A percentile compares a stretch with the other conserved stretches of the same genome.
These are phyloP conservation scores for Penicillium glabrum DNA, from an alignment of 2,329 filamentous ascomycete genomes.

Conservation along the genomic window DNA sequence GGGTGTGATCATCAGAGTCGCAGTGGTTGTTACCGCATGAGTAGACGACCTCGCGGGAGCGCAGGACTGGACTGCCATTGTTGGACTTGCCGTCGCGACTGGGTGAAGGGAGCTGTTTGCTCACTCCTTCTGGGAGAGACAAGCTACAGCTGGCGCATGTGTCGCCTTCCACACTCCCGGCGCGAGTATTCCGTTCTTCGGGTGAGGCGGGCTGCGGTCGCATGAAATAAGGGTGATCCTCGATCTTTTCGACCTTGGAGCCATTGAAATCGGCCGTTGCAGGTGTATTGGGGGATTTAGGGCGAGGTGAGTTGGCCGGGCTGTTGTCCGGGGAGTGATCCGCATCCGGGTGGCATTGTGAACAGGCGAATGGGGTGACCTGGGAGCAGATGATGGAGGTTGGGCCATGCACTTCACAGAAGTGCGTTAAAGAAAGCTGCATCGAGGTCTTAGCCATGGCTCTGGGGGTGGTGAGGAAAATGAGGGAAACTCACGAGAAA, in stretches of 20 bases:
- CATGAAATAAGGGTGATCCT: slow-evolving; percentile 55
- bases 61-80: slow-evolving; percentile 55
- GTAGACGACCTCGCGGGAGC: slow-evolving; percentile 54
- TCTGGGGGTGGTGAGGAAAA: neutral
- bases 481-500: slow-evolving; percentile 44
- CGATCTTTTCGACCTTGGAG: slow-evolving; percentile 45
- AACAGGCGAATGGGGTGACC: slow-evolving; percentile 55
- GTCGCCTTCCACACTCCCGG: slow-evolving; percentile 48
- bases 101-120: slow-evolving; percentile 53
- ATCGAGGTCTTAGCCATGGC: slow-evolving; percentile 1
- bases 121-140: slow-evolving; percentile 55
- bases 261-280: slow-evolving; percentile 21
- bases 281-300: slow-evolving; percentile 13
- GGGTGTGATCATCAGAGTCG: slow-evolving; percentile 36
- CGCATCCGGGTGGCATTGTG: slow-evolving; percentile 50
- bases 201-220: slow-evolving; percentile 35
- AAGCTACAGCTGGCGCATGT: slow-evolving; percentile 60
- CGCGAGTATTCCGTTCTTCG: slow-evolving; percentile 48
- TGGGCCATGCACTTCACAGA: slow-evolving; percentile 63
- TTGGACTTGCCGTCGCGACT: slow-evolving; percentile 49
- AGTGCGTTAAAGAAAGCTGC: slow-evolving; percentile 62
- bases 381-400: slow-evolving; percentile 64
- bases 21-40: slow-evolving; percentile 47
- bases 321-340: slow-evolving; percentile 38
- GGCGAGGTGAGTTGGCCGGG: slow-evolving; percentile 28